Percentiles rank a stretch among this genome's conserved stretches.
Conservation (phyloP, 768 basidiomycete species). For the Lentinula boryana region DNA sequence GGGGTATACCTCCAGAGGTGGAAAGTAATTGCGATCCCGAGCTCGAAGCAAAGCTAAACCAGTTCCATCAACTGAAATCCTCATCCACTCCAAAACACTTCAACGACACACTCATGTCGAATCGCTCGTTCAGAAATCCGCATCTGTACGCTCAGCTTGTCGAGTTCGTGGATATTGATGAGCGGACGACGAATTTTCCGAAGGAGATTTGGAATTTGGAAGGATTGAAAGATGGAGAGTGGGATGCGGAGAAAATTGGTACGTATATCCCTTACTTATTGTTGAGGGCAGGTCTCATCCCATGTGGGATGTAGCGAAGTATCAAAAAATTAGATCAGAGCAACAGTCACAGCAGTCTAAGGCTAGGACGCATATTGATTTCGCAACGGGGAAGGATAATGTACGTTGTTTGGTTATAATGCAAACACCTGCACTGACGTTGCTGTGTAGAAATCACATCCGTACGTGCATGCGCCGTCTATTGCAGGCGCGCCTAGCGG, state of each 20-base stretch:
- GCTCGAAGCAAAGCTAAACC: constrained; percentile 66
- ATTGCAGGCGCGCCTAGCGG: not conserved
- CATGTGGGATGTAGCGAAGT: constrained; percentile 36
- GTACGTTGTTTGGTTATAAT: not conserved
- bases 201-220: constrained; percentile 67
- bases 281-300: not conserved
- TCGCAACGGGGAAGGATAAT: constrained; percentile 24
- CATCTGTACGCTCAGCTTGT: constrained; percentile 95
- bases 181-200: constrained; percentile 81
- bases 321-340: constrained; percentile 61
- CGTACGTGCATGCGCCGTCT: not conserved
- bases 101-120: constrained; percentile 92
- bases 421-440: no score
- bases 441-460: not conserved
- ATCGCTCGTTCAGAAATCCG: constrained; percentile 91
- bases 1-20: constrained; percentile 72
- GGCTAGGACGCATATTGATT: constrained; percentile 53
- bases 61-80: constrained; percentile 68
- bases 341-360: constrained; percentile 31
- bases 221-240: constrained; percentile 37
- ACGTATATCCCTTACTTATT: constrained; percentile 27
- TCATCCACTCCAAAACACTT: constrained; percentile 69
- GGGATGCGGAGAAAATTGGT: constrained; percentile 81
- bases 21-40: constrained; percentile 53
- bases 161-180: constrained; percentile 82